A percentile compares a stretch with the other conserved stretches of the same genome.
Evolutionary conservation across 306 rosid species (phyloP).

Genomic region (Purshia tridentata): DNA sequence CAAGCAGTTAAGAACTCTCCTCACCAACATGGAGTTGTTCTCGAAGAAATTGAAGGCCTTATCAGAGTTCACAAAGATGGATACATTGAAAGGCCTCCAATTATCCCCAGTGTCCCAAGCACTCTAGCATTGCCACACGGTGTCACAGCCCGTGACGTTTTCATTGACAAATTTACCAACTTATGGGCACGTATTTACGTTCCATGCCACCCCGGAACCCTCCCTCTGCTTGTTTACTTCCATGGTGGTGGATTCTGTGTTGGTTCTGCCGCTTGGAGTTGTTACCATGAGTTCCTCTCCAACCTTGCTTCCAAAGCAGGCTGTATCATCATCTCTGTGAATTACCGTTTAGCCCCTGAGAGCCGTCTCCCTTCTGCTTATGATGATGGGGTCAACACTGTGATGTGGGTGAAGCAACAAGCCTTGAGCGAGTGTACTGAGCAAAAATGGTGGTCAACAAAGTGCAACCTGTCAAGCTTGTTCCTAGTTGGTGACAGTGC

Average conservation of each 20-base stretch:
- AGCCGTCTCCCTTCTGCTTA: slow-evolving; percentile 69
- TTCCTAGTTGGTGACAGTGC: slow-evolving; percentile 84
- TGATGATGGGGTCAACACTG: slow-evolving; percentile 61
- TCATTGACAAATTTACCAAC: slow-evolving; percentile 51
- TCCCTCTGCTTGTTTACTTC: slow-evolving; percentile 70
- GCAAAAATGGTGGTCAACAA: slow-evolving; percentile 70
- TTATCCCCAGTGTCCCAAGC: slow-evolving; percentile 59
- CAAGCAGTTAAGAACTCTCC: slow-evolving; percentile 28
- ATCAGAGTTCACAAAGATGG: slow-evolving; percentile 66
- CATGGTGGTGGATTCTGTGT: slow-evolving; percentile 97
- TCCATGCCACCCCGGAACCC: slow-evolving; percentile 31
- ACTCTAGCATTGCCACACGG: slow-evolving; percentile 33
- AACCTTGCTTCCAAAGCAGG: slow-evolving; percentile 53
- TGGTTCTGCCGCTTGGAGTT: slow-evolving; percentile 86
- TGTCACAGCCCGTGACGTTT: slow-evolving; percentile 53
- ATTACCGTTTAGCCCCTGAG: slow-evolving; percentile 78
- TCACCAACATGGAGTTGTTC: slow-evolving; percentile 37
- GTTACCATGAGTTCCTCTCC: slow-evolving; percentile 75
- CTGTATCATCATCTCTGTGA: slow-evolving; percentile 60
- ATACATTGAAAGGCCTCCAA: slow-evolving; percentile 54
- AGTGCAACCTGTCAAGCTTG: slow-evolving; percentile 44
- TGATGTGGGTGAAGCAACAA: slow-evolving; percentile 75
- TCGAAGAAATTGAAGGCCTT: slow-evolving; percentile 76
- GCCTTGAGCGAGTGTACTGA: slow-evolving; percentile 28
- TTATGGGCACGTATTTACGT: slow-evolving; percentile 70